Evolutionary conservation across 1,284 basidiomycete species (phyloP).

Genomic region (Fomitopsis pinicola): DNA sequence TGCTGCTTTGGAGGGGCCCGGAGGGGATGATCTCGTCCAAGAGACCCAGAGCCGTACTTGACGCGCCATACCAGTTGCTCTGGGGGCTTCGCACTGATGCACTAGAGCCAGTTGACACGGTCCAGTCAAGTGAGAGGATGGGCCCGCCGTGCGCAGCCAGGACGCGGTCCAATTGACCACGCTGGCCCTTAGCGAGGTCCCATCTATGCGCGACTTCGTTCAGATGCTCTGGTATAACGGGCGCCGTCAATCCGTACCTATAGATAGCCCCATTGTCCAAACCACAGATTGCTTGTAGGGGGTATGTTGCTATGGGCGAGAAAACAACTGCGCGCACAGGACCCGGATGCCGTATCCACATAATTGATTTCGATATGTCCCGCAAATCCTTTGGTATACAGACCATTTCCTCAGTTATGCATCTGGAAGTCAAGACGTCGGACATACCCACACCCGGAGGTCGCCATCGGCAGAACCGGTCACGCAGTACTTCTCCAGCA

Average conservation of each 20-base stretch:
- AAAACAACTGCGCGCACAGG: conserved; percentile 72
- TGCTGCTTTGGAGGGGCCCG: conserved; percentile 12
- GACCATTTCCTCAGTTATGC: neutral
- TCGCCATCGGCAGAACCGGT: conserved; percentile 84
- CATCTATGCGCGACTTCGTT: conserved; percentile 42
- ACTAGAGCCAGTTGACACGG: conserved; percentile 25
- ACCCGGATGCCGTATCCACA: conserved; percentile 71
- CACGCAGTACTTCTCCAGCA: conserved; percentile 66
- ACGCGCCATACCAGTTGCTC: conserved; percentile 22
- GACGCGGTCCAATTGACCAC: conserved; percentile 67
- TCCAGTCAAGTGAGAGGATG: conserved; percentile 80
- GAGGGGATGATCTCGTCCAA: conserved; percentile 24
- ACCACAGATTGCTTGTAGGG: conserved; percentile 71
- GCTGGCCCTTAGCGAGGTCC: conserved; percentile 75
- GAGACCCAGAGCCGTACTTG: conserved; percentile 16
- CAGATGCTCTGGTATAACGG: neutral
- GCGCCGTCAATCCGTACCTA: conserved; percentile 14
- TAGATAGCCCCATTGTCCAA: conserved; percentile 69
- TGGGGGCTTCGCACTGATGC: conserved; percentile 4
- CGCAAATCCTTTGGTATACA: conserved; percentile 62
- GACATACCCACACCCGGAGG: conserved; percentile 72
- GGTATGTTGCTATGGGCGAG: conserved; percentile 59
- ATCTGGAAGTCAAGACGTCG: neutral
- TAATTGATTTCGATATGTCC: conserved; percentile 61
- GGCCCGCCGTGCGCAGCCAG: conserved; percentile 77